These are phyloP conservation scores for Stenocarpella maydis DNA, from an alignment of 2,329 filamentous ascomycete species.

Conservation along the genomic window DNA sequence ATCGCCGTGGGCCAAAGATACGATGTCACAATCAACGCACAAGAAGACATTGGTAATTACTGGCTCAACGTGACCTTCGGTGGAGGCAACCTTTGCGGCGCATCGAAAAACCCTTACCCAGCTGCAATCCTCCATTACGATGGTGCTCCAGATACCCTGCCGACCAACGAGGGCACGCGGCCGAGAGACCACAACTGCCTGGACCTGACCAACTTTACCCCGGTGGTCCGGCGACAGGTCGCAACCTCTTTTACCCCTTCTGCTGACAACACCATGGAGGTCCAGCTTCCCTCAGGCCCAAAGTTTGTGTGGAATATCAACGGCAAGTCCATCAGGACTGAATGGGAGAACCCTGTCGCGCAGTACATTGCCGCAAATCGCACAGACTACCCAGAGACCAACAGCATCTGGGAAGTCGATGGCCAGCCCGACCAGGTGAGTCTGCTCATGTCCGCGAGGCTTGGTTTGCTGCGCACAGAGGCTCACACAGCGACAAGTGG, in stretches of 20 bases:
- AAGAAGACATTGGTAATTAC: constrained; percentile 46
- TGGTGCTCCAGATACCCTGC: constrained; percentile 43
- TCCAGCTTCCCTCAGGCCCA: constrained; percentile 38
- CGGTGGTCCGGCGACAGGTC: constrained; percentile 42
- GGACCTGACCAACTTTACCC: constrained; percentile 50
- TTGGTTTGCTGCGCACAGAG: background rate
- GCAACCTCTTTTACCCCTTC: constrained; percentile 41
- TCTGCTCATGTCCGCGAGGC: background rate
- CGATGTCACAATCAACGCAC: constrained; percentile 57
- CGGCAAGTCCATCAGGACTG: constrained; percentile 45
- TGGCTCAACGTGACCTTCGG: constrained; percentile 50
- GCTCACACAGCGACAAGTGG: constrained; percentile 35
- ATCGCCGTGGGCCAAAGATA: constrained; percentile 58
- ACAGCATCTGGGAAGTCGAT: constrained; percentile 43
- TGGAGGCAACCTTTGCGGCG: constrained; percentile 43
- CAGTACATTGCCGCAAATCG: constrained; percentile 45
- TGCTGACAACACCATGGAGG: constrained; percentile 39
- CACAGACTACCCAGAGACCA: constrained; percentile 39
- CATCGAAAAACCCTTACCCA: constrained; percentile 43
- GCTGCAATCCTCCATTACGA: constrained; percentile 52
- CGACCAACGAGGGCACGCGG: constrained; percentile 43
- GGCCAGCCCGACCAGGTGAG: constrained; percentile 36
- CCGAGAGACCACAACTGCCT: constrained; percentile 31
- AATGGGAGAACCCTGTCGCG: constrained; percentile 52
- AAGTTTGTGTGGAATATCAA: constrained; percentile 47